Evolutionary conservation across 768 basidiomycete genomes (phyloP).

Genomic region (Mycena capillaripes): DNA sequence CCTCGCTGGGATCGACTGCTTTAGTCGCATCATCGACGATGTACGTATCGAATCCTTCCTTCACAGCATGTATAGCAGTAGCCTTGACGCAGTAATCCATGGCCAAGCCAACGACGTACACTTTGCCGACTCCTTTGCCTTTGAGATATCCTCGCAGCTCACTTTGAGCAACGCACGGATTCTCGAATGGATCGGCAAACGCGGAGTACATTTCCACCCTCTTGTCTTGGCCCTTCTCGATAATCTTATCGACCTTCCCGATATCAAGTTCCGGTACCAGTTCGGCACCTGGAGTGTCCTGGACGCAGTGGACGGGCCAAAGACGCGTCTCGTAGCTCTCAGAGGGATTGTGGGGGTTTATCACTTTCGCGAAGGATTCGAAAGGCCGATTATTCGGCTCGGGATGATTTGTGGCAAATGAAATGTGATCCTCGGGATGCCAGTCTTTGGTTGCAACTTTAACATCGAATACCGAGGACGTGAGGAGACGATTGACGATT

Average conservation of each 20-base stretch:
- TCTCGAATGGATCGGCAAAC: slow-evolving; percentile 64
- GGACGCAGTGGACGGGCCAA: slow-evolving; percentile 82
- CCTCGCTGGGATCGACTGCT: slow-evolving; percentile 41
- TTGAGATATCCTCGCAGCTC: slow-evolving; percentile 41
- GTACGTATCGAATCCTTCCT: slow-evolving; percentile 50
- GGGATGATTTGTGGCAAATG: slow-evolving; percentile 63
- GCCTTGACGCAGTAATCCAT: slow-evolving; percentile 75
- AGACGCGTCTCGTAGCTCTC: slow-evolving; percentile 60
- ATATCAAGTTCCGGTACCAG: slow-evolving; percentile 61
- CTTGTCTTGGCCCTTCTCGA: slow-evolving; percentile 62
- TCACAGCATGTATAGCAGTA: slow-evolving; percentile 60
- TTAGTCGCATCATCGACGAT: slow-evolving; percentile 41
- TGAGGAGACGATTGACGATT: slow-evolving; percentile 61
- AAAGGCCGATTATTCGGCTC: slow-evolving; percentile 39
- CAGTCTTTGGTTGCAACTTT: slow-evolving; percentile 61
- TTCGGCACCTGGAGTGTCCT: slow-evolving; percentile 63
- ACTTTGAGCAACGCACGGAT: slow-evolving; percentile 37
- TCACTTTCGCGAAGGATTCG: slow-evolving; percentile 38
- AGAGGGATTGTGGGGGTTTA: slow-evolving; percentile 53
- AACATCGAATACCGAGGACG: slow-evolving; percentile 55
- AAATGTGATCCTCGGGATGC: slow-evolving; percentile 67
- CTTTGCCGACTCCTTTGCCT: slow-evolving; percentile 54
- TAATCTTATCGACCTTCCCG: slow-evolving; percentile 35
- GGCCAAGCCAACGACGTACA: slow-evolving; percentile 73
- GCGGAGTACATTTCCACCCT: slow-evolving; percentile 78